A percentile compares a stretch with the other conserved stretches of the same genome.
phyloP scores from a whole-genome alignment of 768 basidiomycete species.

The Tricholoma bakamatsutake region DNA sequence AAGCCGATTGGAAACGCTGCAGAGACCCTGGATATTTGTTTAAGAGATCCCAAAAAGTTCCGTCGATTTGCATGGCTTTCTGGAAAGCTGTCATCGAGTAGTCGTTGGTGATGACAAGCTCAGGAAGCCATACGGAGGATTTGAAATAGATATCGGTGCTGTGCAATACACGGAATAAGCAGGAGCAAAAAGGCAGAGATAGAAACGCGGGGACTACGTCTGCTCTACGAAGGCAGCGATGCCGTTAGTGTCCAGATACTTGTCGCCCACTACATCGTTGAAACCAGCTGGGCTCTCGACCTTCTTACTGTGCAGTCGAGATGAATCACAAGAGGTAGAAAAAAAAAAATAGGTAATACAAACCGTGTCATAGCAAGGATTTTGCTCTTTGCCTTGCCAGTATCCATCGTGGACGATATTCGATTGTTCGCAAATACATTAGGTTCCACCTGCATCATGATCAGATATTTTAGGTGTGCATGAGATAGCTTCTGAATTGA shows the following conservation, averaged over 20 bases:
- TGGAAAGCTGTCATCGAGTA: not conserved
- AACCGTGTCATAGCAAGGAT: conserved; percentile 16
- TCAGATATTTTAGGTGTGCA: not conserved
- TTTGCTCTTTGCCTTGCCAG: conserved; percentile 16
- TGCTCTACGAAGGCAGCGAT: not conserved
- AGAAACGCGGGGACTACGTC: not conserved
- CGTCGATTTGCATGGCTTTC: not conserved
- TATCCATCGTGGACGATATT: conserved; percentile 25
- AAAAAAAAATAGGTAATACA: not conserved
- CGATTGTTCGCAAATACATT: conserved; percentile 30
- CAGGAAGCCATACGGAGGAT: not conserved
- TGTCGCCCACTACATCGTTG: not conserved
- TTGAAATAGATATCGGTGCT: not conserved
- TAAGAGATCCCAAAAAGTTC: not conserved
- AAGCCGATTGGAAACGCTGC: not conserved
- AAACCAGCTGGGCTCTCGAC: not conserved
- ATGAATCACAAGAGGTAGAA: not conserved
- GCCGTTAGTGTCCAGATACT: not conserved
- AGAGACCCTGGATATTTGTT: not conserved
- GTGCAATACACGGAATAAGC: not conserved
- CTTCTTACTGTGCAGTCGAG: not conserved
- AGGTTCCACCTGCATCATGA: conserved; percentile 5
- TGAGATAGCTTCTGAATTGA: not conserved
- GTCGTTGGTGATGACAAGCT: not conserved
- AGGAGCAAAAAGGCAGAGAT: not conserved